Conservation (phyloP, 1,139 yeast species). For the Yamadazyma dendronema region DNA sequence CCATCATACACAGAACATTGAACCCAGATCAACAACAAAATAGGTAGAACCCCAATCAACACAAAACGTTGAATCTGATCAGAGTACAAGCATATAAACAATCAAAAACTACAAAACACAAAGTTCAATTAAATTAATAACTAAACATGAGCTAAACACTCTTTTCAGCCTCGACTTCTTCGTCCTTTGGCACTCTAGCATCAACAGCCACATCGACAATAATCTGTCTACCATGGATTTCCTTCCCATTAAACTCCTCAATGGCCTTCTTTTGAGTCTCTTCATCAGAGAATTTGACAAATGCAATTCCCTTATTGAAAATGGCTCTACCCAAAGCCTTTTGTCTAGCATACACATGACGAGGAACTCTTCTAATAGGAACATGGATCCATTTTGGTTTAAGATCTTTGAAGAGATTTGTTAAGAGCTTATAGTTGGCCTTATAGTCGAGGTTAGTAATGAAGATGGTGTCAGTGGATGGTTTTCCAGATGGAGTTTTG, state of each 20-base stretch:
- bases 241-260: constrained; percentile 50
- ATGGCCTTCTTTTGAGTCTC: constrained; percentile 50
- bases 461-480: constrained; percentile 55
- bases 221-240: constrained; percentile 52
- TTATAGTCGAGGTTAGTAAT: constrained; percentile 56
- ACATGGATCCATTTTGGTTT: constrained; percentile 57
- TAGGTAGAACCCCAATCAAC: no score
- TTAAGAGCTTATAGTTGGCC: constrained; percentile 44
- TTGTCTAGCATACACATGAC: constrained; percentile 35
- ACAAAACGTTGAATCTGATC: no score
- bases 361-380: constrained; percentile 49
- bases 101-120: constrained; percentile 1
- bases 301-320: constrained; percentile 63
- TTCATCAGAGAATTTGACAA: constrained; percentile 51
- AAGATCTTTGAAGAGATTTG: constrained; percentile 43
- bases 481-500: constrained; percentile 44
- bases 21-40: no score
- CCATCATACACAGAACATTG: no score
- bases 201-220: constrained; percentile 60
- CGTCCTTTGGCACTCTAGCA: constrained; percentile 31
- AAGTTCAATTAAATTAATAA: constrained; percentile 2
- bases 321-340: constrained; percentile 39
- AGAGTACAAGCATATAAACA: neutral
- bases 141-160: neutral
- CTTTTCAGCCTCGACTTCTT: constrained; percentile 6